Evolutionary conservation across 805 yeast species (phyloP).

Genomic region (Saccharomycopsis babjevae): DNA sequence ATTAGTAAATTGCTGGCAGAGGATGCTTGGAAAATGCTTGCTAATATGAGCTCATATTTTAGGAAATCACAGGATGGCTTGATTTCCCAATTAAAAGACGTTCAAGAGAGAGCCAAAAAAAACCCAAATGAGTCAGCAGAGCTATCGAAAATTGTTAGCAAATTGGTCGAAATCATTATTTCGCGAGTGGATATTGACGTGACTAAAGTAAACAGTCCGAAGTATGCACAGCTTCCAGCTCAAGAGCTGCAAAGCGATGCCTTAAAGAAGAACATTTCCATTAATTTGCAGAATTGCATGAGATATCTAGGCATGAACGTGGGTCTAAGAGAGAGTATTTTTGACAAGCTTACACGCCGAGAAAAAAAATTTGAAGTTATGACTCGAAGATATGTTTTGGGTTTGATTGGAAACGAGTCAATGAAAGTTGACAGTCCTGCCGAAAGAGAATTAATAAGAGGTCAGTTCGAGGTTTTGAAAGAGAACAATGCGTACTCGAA

Average conservation of each 20-base stretch:
- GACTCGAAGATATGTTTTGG: slow-evolving; percentile 13
- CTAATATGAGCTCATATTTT: slow-evolving; percentile 9
- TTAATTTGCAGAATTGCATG: slow-evolving; percentile 9
- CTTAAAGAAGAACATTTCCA: slow-evolving; percentile 3
- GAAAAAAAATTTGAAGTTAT: slow-evolving; percentile 9
- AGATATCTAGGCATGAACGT: slow-evolving; percentile 12
- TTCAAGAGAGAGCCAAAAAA: slow-evolving; percentile 2
- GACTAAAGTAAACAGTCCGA: background rate
- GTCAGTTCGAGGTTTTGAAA: slow-evolving; percentile 5
- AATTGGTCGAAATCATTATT: slow-evolving; percentile 9
- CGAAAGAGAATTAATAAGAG: slow-evolving; percentile 6
- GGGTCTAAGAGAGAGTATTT: slow-evolving; percentile 15
- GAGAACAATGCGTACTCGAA: slow-evolving; percentile 7
- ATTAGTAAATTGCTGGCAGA: background rate
- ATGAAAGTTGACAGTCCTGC: background rate
- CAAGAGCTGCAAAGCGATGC: background rate
- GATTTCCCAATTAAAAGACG: background rate
- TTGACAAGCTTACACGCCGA: slow-evolving; percentile 13
- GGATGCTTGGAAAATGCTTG: slow-evolving; percentile 9
- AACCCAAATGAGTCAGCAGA: slow-evolving; percentile 12
- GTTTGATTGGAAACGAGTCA: background rate
- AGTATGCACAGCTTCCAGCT: background rate
- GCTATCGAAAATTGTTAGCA: slow-evolving; percentile 8
- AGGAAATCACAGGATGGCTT: slow-evolving; percentile 12
- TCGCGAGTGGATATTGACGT: slow-evolving; percentile 16